Percentiles rank a stretch among this genome's conserved stretches.
These are phyloP conservation scores for Catenaria anguillulae DNA, from an alignment of 371 early-diverging fungal species.

Conservation along the genomic window DNA sequence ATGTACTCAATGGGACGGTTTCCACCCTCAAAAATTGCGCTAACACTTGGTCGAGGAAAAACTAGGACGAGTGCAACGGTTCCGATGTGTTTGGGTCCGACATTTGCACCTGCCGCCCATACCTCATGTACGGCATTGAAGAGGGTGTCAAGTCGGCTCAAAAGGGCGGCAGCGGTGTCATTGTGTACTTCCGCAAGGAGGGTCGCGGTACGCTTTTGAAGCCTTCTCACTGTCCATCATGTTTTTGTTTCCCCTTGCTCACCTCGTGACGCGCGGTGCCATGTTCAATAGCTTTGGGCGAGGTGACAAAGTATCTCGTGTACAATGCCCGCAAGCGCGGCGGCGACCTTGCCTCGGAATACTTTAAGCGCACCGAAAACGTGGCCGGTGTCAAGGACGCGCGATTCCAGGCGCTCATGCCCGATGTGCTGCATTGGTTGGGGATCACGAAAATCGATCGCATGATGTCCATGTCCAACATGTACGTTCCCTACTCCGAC, in stretches of 20 bases:
- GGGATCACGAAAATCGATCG: slow-evolving; percentile 88
- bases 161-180: slow-evolving; percentile 81
- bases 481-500: slow-evolving; percentile 12
- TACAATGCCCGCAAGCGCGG: slow-evolving; percentile 78
- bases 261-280: too few species aligned
- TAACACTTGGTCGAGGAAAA: too few species aligned
- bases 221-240: slow-evolving; percentile 8
- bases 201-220: too few species aligned
- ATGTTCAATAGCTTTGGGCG: slow-evolving; percentile 90
- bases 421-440: slow-evolving; percentile 92
- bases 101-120: slow-evolving; percentile 89
- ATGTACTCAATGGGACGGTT: not conserved
- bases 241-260: not conserved
- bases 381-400: slow-evolving; percentile 95
- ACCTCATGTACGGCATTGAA: slow-evolving; percentile 63
- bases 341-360: slow-evolving; percentile 78
- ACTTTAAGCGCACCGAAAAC: slow-evolving; percentile 81
- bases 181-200: slow-evolving; percentile 67
- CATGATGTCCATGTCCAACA: slow-evolving; percentile 49
- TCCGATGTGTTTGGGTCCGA: slow-evolving; percentile 74
- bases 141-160: slow-evolving; percentile 82
- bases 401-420: slow-evolving; percentile 95
- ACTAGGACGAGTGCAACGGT: slow-evolving; percentile 71
- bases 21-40: not conserved
- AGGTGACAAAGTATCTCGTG: slow-evolving; percentile 91